These are phyloP conservation scores for Camellia oleifera DNA, from an alignment of 179 eudicot species.

Conservation along the genomic window DNA sequence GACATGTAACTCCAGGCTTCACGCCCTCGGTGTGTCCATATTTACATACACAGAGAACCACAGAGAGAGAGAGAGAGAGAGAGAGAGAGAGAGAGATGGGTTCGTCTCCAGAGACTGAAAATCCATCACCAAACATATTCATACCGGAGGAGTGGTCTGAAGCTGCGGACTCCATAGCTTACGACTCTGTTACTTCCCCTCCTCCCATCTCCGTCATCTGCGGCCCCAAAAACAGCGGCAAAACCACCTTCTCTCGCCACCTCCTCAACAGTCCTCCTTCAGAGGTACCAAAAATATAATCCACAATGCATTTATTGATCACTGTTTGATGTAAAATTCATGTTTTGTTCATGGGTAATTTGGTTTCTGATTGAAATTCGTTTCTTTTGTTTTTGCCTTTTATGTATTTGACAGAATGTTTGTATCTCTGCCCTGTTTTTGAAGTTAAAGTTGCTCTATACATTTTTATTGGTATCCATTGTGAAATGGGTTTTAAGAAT, in stretches of 20 bases:
- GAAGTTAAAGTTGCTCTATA: not conserved
- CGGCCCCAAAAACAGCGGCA: constrained; percentile 87
- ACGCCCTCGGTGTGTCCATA: too few species aligned
- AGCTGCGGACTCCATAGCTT: constrained; percentile 50
- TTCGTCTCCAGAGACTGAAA: constrained; percentile 23
- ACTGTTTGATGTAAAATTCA: not conserved
- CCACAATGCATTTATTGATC: not conserved
- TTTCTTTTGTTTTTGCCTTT: too few species aligned
- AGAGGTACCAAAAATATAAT: constrained; percentile 33
- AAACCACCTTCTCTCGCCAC: constrained; percentile 85
- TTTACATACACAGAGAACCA: too few species aligned
- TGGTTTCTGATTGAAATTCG: too few species aligned
- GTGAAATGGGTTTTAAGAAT: too few species aligned
- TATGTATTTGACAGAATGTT: not conserved
- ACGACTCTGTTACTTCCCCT: constrained; percentile 23
- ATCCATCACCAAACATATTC: constrained; percentile 31
- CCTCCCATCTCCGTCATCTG: constrained; percentile 60
- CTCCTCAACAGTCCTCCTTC: constrained; percentile 73
- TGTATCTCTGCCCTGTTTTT: not conserved
- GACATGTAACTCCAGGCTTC: too few species aligned
- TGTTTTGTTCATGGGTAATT: not conserved
- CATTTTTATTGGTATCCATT: not conserved
- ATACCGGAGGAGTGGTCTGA: constrained; percentile 72
- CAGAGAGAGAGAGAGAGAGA: not conserved
- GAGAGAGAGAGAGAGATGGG: constrained; percentile 18